These are phyloP conservation scores for Russula griseocarnosa DNA, from an alignment of 768 basidiomycete genomes.

Conservation along the genomic window DNA sequence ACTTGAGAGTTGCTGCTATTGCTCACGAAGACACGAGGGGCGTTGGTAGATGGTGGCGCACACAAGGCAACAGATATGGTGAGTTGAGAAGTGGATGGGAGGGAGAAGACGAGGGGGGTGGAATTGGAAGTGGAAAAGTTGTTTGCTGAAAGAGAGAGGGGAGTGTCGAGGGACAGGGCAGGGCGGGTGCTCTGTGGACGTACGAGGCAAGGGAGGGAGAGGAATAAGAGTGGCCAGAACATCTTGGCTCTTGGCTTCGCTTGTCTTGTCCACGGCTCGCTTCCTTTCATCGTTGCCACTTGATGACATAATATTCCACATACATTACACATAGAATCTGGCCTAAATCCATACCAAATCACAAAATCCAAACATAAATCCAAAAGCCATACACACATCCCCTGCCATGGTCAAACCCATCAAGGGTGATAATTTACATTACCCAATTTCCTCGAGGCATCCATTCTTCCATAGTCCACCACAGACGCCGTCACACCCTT, in stretches of 20 bases:
- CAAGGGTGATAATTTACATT: constrained; percentile 18
- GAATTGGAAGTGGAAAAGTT: constrained; percentile 17
- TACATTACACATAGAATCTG: neutral
- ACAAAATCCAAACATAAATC: neutral
- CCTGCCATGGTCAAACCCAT: neutral
- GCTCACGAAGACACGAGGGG: constrained; percentile 57
- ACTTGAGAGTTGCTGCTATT: constrained; percentile 41
- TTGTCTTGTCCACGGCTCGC: neutral
- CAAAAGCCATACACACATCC: too few relatives aligned
- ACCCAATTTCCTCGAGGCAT: neutral
- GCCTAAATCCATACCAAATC: neutral
- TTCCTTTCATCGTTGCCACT: too few relatives aligned
- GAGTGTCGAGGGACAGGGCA: constrained; percentile 2
- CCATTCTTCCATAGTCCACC: constrained; percentile 4
- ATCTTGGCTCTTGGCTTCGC: neutral
- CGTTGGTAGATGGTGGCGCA: constrained; percentile 24
- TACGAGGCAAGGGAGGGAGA: neutral
- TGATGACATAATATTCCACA: constrained; percentile 19
- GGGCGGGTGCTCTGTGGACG: neutral
- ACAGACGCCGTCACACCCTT: neutral
- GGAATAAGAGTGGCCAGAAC: neutral
- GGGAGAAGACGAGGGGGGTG: constrained; percentile 30
- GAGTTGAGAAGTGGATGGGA: constrained; percentile 32
- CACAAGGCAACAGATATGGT: constrained; percentile 38
- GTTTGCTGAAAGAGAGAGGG: constrained; percentile 9